Evolutionary conservation across 495 filamentous ascomycete genomes (phyloP), one percentile per base, ranked within the genome.

Genomic region (Podospora conica): DNA sequence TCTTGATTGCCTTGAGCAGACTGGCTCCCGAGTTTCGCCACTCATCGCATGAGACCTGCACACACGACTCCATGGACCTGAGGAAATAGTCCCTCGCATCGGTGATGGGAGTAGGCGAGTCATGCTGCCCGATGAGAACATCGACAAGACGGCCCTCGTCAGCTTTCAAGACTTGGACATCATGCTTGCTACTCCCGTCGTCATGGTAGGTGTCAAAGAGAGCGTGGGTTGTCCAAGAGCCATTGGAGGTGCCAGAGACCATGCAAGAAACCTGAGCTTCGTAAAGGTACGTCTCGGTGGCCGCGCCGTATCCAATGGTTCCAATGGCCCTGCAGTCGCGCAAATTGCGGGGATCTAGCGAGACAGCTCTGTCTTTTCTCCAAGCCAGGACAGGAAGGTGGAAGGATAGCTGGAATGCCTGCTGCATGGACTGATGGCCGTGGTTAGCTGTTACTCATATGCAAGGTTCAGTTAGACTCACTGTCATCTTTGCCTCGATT

Each of bases 171-270:
- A 21, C 29, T 0, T 54, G 58, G 21, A 69, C 54, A 40, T 69
- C 67, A 28, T 60, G 55, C 20, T 62, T 63, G 55, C 67, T 69
- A 6, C 63, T 56, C 1, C 67, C 62, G 12, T 62, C 55, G 24
- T 71, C 69, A 11, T 71, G 65, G 29, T 71, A 71, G 2, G 69
- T 69, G 54, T 71, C 69, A 28, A 71, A 69, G 55, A 69, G 62
- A 3, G 60, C 67, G 57, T 71, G 66, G 15, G 67, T 65, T 12
- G 67, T 67, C 67, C 67, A 71, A 29, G 57, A 62, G 20, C 15
- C 24, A 62, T 69, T 65, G 53, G 66, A 67, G 9, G 69, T 20
- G 23, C 69, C 69, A 9, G 56, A 58, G 58, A 71, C 53, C 61
- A 65, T 67, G 65, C 58, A 60, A 0, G 69, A 71, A 12, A 69